Conservation (phyloP, 2,329 filamentous ascomycete species). For the Teratosphaeria pseudoeucalypti region DNA sequence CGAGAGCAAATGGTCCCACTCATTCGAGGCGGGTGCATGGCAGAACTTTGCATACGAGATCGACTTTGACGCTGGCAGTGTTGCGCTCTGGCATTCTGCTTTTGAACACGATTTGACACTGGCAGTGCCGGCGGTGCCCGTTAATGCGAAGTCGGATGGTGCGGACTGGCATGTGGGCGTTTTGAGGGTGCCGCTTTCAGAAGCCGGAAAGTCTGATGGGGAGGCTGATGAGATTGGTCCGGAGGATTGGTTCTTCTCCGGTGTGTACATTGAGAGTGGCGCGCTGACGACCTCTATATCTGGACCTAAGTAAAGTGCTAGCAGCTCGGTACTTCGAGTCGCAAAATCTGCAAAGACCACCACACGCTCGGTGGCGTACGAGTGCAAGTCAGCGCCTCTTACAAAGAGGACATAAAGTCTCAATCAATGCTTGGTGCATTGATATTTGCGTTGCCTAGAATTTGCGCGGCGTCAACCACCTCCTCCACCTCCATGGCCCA, state of each 20-base stretch:
- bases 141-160: constrained; percentile 50
- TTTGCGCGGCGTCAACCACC: too few species aligned
- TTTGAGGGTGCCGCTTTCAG: constrained; percentile 48
- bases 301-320: constrained; percentile 8
- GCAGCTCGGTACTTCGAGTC: background rate
- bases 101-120: constrained; percentile 47
- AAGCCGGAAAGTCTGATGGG: constrained; percentile 32
- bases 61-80: constrained; percentile 52
- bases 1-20: constrained; percentile 51
- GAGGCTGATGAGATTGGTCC: constrained; percentile 31
- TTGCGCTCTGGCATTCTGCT: constrained; percentile 61
- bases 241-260: constrained; percentile 64
- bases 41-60: constrained; percentile 69
- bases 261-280: constrained; percentile 60
- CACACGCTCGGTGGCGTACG: too few species aligned
- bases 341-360: too few species aligned
- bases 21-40: constrained; percentile 55
- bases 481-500: too few species aligned
- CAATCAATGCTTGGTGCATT: too few species aligned
- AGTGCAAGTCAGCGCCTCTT: too few species aligned
- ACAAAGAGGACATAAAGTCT: too few species aligned
- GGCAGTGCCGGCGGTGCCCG: constrained; percentile 50
- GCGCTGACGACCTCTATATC: constrained; percentile 18
- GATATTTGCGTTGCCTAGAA: too few species aligned
- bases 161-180: constrained; percentile 65